Evolutionary conservation across 1,139 yeast genomes (phyloP), one percentile per base, ranked within the genome.

Genomic region (Nakaseomyces bracarensis): DNA sequence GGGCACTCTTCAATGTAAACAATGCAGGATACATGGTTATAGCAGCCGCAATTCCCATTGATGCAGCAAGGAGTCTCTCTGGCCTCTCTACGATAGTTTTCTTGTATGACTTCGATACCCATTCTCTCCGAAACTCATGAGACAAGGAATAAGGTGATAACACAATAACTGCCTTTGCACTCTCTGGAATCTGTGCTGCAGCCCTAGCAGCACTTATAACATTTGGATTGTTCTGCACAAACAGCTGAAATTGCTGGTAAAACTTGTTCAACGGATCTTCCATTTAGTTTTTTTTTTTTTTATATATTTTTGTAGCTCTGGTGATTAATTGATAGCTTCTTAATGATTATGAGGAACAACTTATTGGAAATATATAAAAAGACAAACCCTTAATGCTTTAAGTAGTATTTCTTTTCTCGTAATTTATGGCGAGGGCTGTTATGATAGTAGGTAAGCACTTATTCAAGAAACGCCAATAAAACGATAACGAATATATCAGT

Each of bases 61-160:
- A 76, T 13, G 82, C 70, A 0, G 95, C 94, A 47, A 81, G 67
- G 40, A 85, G 65, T 38, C 95, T 66, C 62, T 85, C 91, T 0
- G 95, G 95, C 38, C 94, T 67, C 60, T 85, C 95, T 25, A 85
- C 93, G 37, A 85, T 80, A 0, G 91, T 77, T 16, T 80, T 68
- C 38, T 74, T 63, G 54, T 82, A 81, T 1, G 78, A 64, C 55
- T 81, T 82, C 8, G 86, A 68, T 2, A 79, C 86, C 95, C 95
- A 84, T 40, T 69, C 68, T 37, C 95, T 68, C 9, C 86, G 79
- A 59, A 82, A 84, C 2, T 77, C 76, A 61, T 84, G 94, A 49
- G 76, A 75, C 1, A 79, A 64, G 1, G 82, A 75, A 47, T 70
- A 69, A 0, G 84, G 83, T 1, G 82, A 76, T 29, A 79, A 55